A percentile compares a stretch with the other conserved stretches of the same genome.
These are phyloP conservation scores for Zygoascus biomembranicola DNA, from an alignment of 805 yeast genomes.

Conservation along the genomic window DNA sequence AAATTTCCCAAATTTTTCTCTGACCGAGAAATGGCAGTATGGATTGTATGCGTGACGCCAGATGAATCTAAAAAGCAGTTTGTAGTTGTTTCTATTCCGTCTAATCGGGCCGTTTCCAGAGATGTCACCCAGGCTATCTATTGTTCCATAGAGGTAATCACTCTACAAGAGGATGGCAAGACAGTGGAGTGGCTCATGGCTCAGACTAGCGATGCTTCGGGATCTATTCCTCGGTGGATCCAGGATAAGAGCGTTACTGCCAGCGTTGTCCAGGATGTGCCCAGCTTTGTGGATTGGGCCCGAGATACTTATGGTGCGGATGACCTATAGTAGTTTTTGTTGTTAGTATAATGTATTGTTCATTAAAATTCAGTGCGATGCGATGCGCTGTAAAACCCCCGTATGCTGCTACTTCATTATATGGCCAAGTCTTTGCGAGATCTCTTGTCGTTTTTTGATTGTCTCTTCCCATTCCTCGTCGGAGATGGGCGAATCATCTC, in stretches of 20 bases:
- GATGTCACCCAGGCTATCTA: constrained; percentile 25
- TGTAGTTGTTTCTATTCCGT: constrained; percentile 30
- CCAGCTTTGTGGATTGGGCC: constrained; percentile 27
- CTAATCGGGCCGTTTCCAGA: constrained; percentile 16
- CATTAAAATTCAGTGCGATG: no score
- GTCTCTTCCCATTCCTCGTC: constrained; percentile 37
- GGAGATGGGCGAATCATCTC: constrained; percentile 20
- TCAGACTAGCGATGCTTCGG: constrained; percentile 33
- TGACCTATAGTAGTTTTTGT: neutral
- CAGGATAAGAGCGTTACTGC: constrained; percentile 27
- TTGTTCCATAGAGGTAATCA: constrained; percentile 30
- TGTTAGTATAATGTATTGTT: no score
- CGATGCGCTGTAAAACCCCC: no score
- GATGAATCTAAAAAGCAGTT: constrained; percentile 24
- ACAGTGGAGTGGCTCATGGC: constrained; percentile 34
- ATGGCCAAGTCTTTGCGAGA: constrained; percentile 13
- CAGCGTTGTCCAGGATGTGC: constrained; percentile 31
- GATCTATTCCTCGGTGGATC: constrained; percentile 31
- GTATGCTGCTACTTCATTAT: neutral
- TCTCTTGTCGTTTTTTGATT: constrained; percentile 36
- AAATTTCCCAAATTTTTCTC: constrained; percentile 28
- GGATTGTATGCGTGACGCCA: constrained; percentile 27
- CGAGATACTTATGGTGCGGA: constrained; percentile 8
- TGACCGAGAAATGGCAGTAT: constrained; percentile 30
- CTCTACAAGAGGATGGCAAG: constrained; percentile 16